These are phyloP conservation scores for Lipomyces sp. DNA, from an alignment of 805 yeast genomes.

Conservation along the genomic window DNA sequence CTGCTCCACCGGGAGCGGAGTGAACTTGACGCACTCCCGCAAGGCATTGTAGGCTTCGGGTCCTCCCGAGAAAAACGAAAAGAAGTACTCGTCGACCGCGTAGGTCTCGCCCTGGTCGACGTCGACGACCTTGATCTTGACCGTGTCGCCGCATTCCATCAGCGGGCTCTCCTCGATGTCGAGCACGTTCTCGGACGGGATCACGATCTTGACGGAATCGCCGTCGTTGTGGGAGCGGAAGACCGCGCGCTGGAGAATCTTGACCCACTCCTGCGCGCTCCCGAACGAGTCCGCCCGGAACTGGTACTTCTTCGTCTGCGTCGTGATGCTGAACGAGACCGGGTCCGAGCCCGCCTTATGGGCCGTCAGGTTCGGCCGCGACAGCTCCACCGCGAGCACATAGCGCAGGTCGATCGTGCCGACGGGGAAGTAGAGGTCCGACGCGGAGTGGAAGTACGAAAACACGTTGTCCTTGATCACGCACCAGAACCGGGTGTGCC, in stretches of 20 bases:
- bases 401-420: slow-evolving; percentile 67
- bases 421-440: slow-evolving; percentile 81
- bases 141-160: slow-evolving; percentile 53
- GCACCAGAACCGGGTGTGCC: slow-evolving; percentile 69
- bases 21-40: no score
- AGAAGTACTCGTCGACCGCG: slow-evolving; percentile 64
- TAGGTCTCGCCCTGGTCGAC: slow-evolving; percentile 44
- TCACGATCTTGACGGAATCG: slow-evolving; percentile 69
- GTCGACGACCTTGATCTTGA: slow-evolving; percentile 61
- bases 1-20: neutral
- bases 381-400: slow-evolving; percentile 58
- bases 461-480: slow-evolving; percentile 66
- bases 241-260: slow-evolving; percentile 66
- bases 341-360: slow-evolving; percentile 32
- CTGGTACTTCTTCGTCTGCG: slow-evolving; percentile 49
- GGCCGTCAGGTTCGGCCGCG: slow-evolving; percentile 30
- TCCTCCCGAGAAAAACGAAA: slow-evolving; percentile 72
- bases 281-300: slow-evolving; percentile 71
- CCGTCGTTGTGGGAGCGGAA: slow-evolving; percentile 70
- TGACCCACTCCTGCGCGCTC: slow-evolving; percentile 79
- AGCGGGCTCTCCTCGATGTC: slow-evolving; percentile 57
- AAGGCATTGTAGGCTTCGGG: no score
- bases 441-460: slow-evolving; percentile 63
- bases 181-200: slow-evolving; percentile 67
- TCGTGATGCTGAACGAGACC: slow-evolving; percentile 56